Base-by-base conservation (phyloP, 139 green algal genomes). In the Spirogloea muscicola region DNA sequence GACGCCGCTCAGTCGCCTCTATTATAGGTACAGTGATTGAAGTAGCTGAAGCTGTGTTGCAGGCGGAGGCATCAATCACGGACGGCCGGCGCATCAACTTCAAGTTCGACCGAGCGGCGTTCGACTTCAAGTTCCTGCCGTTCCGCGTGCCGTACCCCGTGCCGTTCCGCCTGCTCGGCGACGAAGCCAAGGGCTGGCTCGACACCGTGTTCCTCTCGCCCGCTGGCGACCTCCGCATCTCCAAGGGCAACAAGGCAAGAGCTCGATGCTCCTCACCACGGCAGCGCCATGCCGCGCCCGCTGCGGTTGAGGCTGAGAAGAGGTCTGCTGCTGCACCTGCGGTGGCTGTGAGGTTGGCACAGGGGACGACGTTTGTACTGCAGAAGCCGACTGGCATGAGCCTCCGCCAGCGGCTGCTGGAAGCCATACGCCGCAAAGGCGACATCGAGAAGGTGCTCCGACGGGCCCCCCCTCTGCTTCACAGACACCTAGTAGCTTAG, bases 121-220 rank as follows among this genome's bases (percentile, higher is more conserved):
- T 98, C 81, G 72, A 91, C n/a, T 90, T 97, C 72, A 84, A 84
- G 0, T 79, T 74, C 39, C 51, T 36, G 71, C 78, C 78, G 6
- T 81, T 79, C 64, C 25, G 41, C 34, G 5, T 85, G 36, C 94
- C 94, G 3, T 99, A 98, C 81, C 94, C 93, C 3, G 94, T 99
- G 43, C 94, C 94, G 3, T 99, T 99, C 82, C 77, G 83, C 29
- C 74, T 97, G 7, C 84, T 99, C 39, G 91, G 90, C 0, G 91
- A 99, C 74, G 94, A 98, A 74, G 85, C 83, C 38, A 96, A 97
- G 86, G 92, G 79, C 27, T 87, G 81, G 81, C 71, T 87, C 46
- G 80, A 86, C 49, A 86, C 74, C 41, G 59, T 49, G 0, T 87
- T 86, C 68, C 51, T 86, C 7, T 69, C 58, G 34, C 72, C 59